Evolutionary conservation across 306 rosid species (phyloP).

Genomic region (Inga leiocalycina): DNA sequence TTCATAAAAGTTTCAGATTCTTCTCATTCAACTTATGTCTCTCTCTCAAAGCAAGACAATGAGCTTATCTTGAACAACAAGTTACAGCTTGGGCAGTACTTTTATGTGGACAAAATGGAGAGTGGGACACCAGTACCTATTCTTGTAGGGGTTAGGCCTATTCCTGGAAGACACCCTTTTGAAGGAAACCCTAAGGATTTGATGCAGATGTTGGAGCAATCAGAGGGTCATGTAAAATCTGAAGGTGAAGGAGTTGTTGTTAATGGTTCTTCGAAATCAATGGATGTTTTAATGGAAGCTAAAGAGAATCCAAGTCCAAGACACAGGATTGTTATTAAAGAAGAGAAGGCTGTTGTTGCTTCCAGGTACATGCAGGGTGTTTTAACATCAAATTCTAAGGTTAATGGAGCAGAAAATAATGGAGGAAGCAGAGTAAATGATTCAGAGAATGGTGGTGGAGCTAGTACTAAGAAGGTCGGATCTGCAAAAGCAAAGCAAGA

Average conservation of each 20-base stretch:
- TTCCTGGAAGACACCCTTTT: conserved; percentile 86
- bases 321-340: conserved; percentile 79
- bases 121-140: conserved; percentile 80
- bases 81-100: conserved; percentile 93
- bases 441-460: conserved; percentile 53
- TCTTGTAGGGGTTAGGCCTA: conserved; percentile 71
- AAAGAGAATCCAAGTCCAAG: conserved; percentile 57
- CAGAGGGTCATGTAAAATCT: conserved; percentile 43
- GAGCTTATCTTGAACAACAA: conserved; percentile 88
- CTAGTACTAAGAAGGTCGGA: conserved; percentile 49
- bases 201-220: conserved; percentile 87
- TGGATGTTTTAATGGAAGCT: conserved; percentile 45
- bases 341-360: conserved; percentile 77
- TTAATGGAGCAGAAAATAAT: conserved; percentile 44
- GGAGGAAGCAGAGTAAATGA: conserved; percentile 60
- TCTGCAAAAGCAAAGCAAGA: conserved; percentile 68
- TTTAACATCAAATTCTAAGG: conserved; percentile 51
- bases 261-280: conserved; percentile 37
- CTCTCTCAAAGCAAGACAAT: conserved; percentile 77
- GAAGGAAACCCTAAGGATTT: conserved; percentile 90
- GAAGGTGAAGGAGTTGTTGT: conserved; percentile 37
- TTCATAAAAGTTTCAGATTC: conserved; percentile 93
- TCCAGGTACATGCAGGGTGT: conserved; percentile 95
- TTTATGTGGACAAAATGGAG: conserved; percentile 76
- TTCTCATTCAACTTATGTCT: conserved; percentile 86